Evolutionary conservation across 148 eudicot species (phyloP).

Genomic region (Fagopyrum tataricum): DNA sequence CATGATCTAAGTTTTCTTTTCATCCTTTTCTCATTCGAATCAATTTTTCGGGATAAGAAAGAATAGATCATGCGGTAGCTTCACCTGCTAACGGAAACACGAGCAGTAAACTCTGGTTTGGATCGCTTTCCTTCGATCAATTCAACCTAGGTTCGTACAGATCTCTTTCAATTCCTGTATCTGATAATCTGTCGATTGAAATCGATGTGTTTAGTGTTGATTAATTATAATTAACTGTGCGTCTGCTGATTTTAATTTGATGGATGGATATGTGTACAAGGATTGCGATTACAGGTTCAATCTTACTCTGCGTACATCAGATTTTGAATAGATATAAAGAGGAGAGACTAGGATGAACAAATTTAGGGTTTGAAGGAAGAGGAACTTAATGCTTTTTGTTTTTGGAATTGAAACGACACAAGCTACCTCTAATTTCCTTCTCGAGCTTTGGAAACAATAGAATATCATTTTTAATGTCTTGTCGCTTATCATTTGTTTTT

Average conservation of each 20-base stretch:
- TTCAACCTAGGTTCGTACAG: not conserved
- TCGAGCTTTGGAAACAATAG: not conserved
- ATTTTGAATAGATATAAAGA: not conserved
- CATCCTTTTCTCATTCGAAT: not conserved
- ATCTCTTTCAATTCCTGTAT: too few relatives aligned
- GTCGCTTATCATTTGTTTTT: not conserved
- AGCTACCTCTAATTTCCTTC: not conserved
- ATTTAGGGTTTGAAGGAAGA: not conserved
- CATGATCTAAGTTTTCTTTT: conserved; percentile 32
- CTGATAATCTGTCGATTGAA: not conserved
- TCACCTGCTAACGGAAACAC: conserved; percentile 11
- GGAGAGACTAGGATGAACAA: not conserved
- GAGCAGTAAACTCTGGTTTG: not conserved
- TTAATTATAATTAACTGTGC: not conserved
- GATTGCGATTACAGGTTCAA: not conserved
- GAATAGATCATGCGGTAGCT: conserved; percentile 17
- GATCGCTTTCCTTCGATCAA: not conserved
- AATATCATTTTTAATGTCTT: not conserved
- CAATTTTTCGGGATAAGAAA: not conserved
- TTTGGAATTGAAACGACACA: too few relatives aligned
- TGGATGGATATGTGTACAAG: not conserved
- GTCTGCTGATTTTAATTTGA: not conserved
- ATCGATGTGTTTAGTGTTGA: not conserved
- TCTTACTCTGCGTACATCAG: not conserved
- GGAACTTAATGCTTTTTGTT: not conserved